These are phyloP conservation scores for Corylus heterophylla DNA, from an alignment of 306 rosid species.

Conservation along the genomic window DNA sequence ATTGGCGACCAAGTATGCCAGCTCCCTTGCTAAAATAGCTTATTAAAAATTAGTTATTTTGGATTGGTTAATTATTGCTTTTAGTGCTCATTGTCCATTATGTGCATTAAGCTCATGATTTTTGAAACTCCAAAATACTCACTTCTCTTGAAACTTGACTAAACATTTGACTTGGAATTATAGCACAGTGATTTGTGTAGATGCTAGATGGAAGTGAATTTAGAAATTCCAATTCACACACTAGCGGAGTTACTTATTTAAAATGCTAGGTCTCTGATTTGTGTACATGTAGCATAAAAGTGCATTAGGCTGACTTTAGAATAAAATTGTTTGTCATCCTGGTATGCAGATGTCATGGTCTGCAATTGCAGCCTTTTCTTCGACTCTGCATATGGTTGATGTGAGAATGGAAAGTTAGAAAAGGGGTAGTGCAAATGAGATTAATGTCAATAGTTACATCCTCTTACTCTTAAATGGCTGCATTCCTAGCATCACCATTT, in stretches of 20 bases:
- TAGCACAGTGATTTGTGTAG: background rate
- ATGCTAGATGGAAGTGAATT: background rate
- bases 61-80: background rate
- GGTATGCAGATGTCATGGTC: background rate
- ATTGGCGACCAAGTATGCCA: too few relatives aligned
- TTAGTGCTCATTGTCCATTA: background rate
- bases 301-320: background rate
- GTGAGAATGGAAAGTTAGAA: background rate
- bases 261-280: slow-evolving; percentile 2
- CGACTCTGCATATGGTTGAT: background rate
- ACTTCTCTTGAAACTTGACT: background rate
- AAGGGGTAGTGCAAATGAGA: background rate
- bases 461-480: background rate
- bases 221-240: background rate
- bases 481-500: background rate
- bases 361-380: background rate
- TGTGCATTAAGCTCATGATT: background rate
- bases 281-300: background rate
- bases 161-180: background rate
- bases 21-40: too few relatives aligned
- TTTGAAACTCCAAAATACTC: background rate
- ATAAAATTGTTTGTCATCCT: background rate
- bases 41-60: too few relatives aligned
- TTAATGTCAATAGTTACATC: background rate
- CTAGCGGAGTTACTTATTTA: background rate